Evolutionary conservation across 305 asterid species (phyloP), one percentile per base, ranked within the genome.

Genomic region (Solanum chacoense): DNA sequence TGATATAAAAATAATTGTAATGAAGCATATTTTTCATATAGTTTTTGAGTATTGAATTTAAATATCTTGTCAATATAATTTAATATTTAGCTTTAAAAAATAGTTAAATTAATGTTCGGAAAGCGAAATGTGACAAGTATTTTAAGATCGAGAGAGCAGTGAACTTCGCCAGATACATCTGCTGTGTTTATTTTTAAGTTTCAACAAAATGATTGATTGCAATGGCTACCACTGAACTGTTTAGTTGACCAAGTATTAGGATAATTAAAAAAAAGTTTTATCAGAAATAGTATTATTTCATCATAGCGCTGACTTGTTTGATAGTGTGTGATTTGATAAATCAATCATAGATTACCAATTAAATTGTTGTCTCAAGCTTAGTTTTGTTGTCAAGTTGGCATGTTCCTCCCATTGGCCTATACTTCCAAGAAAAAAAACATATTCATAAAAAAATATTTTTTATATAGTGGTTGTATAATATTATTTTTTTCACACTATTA

Each of bases 331-430:
- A 83, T 83, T 83, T 11, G 40, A 31, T 29, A 45, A 9, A 16
- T 45, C 29, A 81, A 29, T 81, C 40, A 16, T 45, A 26, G 72
- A 81, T 45, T 81, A 29, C 40, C 26, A 45, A 1, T 40, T 80
- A 45, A 16, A 81, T 9, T 28, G 29, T 81, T 81, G 38, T 81
- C 31, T 81, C 11, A 16, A 45, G 72, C 29, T 74, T 28, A 81
- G 71, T 81, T 45, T 45, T 29, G 72, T 31, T 81, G 11, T 81
- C 40, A 81, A 45, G 20, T 81, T 81, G 71, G 38, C 86, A 81
- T 81, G 86, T 83, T 83, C 86, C 42, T 83, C 86, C 86, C 86
- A 83, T 83, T 83, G 86, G 86, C 38, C 59, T 29, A 83, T 83
- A 29, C 3, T 20, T 18, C 67, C 67, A 55, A 36, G 32, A 77